phyloP scores from a whole-genome alignment of 208 protist genomes.

The Leishmania gerbilli region DNA sequence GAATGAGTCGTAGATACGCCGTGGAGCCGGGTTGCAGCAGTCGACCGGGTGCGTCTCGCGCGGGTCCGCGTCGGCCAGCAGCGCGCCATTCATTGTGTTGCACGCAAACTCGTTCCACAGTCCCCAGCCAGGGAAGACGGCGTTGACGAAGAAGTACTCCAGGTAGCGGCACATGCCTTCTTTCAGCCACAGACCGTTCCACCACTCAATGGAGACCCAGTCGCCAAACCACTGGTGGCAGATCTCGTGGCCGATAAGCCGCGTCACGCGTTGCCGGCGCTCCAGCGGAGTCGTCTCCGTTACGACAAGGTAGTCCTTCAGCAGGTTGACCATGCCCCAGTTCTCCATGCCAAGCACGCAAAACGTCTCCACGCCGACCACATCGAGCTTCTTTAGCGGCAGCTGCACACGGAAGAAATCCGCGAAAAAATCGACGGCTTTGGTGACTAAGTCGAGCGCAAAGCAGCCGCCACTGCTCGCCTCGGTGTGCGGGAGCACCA shows the following conservation, averaged over 20 bases:
- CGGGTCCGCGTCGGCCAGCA: conserved; percentile 41
- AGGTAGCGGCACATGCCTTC: conserved; percentile 97
- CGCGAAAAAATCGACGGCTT: conserved; percentile 83
- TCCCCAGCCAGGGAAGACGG: conserved; percentile 81
- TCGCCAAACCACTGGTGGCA: conserved; percentile 96
- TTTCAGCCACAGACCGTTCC: conserved; percentile 96
- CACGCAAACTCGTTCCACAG: conserved; percentile 74
- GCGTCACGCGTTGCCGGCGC: conserved; percentile 80
- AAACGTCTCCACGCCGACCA: conserved; percentile 48
- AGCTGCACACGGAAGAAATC: conserved; percentile 89
- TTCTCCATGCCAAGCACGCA: conserved; percentile 84
- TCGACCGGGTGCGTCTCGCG: conserved; percentile 52
- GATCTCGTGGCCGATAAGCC: conserved; percentile 94
- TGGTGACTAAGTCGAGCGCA: conserved; percentile 88
- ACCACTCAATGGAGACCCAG: conserved; percentile 94
- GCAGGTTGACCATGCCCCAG: conserved; percentile 91
- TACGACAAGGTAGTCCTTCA: conserved; percentile 68
- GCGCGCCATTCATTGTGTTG: conserved; percentile 43
- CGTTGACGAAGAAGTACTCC: conserved; percentile 82
- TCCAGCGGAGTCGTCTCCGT: conserved; percentile 49
- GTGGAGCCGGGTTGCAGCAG: conserved; percentile 35
- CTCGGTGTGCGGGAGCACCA: conserved; percentile 46
- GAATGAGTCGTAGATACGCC: conserved; percentile 50
- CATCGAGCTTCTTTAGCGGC: conserved; percentile 93
- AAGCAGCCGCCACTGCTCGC: conserved; percentile 62